These are phyloP conservation scores for Bocquillonia castaneifolia DNA, from an alignment of 441 rosid genomes.

Conservation along the genomic window DNA sequence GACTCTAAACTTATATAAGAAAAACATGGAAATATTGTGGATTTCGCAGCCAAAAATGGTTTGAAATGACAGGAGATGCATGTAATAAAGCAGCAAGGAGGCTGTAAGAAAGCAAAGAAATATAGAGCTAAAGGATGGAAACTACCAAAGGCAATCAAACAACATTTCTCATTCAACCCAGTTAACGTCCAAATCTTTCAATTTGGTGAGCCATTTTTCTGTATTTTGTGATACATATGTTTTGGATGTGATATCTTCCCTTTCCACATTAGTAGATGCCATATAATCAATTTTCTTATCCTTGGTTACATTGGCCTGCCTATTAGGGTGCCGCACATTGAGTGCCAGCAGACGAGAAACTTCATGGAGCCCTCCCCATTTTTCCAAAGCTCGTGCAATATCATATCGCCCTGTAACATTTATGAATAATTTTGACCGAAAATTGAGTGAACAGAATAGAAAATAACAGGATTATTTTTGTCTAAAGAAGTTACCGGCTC, in stretches of 20 bases:
- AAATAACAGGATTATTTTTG: neutral
- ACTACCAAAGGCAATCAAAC: neutral
- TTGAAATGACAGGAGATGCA: too few relatives aligned
- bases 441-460: neutral
- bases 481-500: constrained; percentile 78
- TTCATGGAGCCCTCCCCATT: constrained; percentile 94
- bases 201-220: constrained; percentile 62
- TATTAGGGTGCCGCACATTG: constrained; percentile 71
- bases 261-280: constrained; percentile 24
- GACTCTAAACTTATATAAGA: too few relatives aligned
- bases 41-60: too few relatives aligned
- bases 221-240: constrained; percentile 61
- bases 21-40: too few relatives aligned
- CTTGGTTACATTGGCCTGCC: constrained; percentile 39
- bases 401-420: constrained; percentile 68
- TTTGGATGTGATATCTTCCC: constrained; percentile 36
- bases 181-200: constrained; percentile 65
- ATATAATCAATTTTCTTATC: constrained; percentile 42
- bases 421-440: neutral
- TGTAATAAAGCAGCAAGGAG: too few relatives aligned
- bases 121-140: too few relatives aligned
- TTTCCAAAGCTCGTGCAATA: constrained; percentile 92
- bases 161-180: constrained; percentile 52
- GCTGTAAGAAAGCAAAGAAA: too few relatives aligned
- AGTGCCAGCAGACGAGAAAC: constrained; percentile 75